Evolutionary conservation across 768 basidiomycete genomes (phyloP), one percentile per base, ranked within the genome.

Genomic region (Pleurotus ostreatus): DNA sequence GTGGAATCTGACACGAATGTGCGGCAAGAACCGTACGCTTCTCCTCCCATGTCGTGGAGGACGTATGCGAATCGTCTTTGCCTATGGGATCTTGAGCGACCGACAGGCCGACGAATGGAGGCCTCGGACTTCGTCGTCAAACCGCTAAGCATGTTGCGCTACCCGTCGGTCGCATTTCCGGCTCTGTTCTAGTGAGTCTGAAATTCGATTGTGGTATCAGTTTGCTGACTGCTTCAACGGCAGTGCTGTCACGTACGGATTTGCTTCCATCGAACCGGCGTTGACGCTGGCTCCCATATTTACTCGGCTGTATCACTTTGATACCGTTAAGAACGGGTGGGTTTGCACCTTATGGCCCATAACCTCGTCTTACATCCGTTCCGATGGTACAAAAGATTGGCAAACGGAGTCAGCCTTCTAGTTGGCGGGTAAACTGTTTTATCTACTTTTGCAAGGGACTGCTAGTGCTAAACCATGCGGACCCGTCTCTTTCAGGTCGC

Each of bases 191-290:
- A 71, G 72, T 71, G 55, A 57, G 69, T 64, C 3, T 34, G 30
- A 34, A 30, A 44, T 44, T 0, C 41, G 41, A 16, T 6, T 44
- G 41, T 44, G 41, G 4, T 16, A 44, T 37, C 11, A 9, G 26
- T 49, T 41, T 7, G 38, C 26, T 44, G 13, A 23, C 37, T 20
- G 13, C 37, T 6, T 41, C 5, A 15, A 20, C 18, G 30, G 55
- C 18, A 41, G 71, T 61, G 70, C 70, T 2, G 64, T 75, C 6
- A 68, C 66, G 1, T 75, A 74, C 56, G 73, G 73, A 2, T 72
- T 71, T 49, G 72, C 72, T 0, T 73, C 72, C 7, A 74, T 74
- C 12, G 73, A 74, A 54, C 73, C 73, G 26, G 72, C 72, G 8
- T 60, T 75, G 55, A 75, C 68, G 5, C 41, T 75, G 46, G 72